Evolutionary conservation across 169 alveolate species (phyloP), one percentile per base, ranked within the genome.

Genomic region (Prorocentrum cordatum): DNA sequence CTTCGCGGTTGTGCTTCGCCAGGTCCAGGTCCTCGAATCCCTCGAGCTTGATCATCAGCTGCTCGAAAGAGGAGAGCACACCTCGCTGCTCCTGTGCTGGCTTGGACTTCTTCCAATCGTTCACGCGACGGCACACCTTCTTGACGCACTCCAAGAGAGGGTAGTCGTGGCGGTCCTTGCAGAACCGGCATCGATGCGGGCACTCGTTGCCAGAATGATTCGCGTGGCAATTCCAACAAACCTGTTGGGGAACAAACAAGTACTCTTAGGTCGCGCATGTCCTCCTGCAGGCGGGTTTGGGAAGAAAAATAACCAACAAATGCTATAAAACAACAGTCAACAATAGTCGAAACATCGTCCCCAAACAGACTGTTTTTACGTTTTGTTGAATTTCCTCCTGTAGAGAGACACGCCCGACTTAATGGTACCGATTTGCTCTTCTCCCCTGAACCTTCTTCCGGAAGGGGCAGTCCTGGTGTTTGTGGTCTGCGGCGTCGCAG

Each of bases 1-100:
- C 91, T 80, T 82, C 91, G 50, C 39, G 45, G 91, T 82, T 61
- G 80, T 82, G 91, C 80, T 82, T 82, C 39, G 91, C 91, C 80
- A 82, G 27, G 38, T 61, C 77, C 50, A 61, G 45, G 24, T 82
- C 91, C 22, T 67, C 91, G n/a, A 82, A 82, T 36, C 91, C 91
- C 16, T 82, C 91, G 31, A 82, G 36, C 80, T 82, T 82, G 80
- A 82, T 82, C 70, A 61, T 61, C 67, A 82, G 58, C 67, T 62
- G 77, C 54, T 82, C 91, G 33, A 82, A 39, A n/a, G 31, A 2
- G 9, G 77, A 50, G 42, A 82, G 61, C 33, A 82, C 91, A 27
- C 39, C 64, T 24, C 91, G 64, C 42, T 82, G 80, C 38, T 82
- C 91, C 33, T 42, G 54, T 42, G 54, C 54, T 29, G 70, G 18